Base-by-base conservation (phyloP, 805 yeast genomes). In the Teunomyces funiuensis region DNA sequence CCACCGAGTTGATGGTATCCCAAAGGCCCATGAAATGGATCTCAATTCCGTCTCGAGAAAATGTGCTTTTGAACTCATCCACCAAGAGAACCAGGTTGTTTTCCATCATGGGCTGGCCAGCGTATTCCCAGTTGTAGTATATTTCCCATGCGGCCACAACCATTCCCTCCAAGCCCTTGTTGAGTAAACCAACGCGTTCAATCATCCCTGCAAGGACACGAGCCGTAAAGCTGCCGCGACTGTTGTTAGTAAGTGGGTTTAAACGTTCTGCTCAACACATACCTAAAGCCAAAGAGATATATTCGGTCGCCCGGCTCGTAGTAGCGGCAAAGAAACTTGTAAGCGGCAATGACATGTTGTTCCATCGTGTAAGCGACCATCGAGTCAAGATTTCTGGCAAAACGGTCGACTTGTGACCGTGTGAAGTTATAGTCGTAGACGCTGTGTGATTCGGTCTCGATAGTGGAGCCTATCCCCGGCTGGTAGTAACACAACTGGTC, bases 1-100 rank as follows among this genome's bases (percentile, higher is more conserved):
- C 88, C 15, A 82, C 81, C 1, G 87, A 80, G 53, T 80, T 81
- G 14, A 82, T 80, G 0, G 86, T 77, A 59, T 83, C 89, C 74
- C 83, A 83, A 14, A 83, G 57, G 0, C 88, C 88, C 72, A 82
- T 75, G 44, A 81, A 80, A 46, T 74, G 73, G 36, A 83, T 69
- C 6, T 51, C 52, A 3, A 79, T 74, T 4, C 62, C 57, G 4
- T 64, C 50, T 36, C 79, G 58, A 10, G 79, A 72, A 52, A 82
- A 83, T 0, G 82, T 77, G 36, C 61, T 65, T 45, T 68, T 74
- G 55, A 81, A 83, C 47, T 79, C 83, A 20, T 64, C 71, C 2
- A 77, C 72, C 27, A 78, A 60, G 1, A 79, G 66, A 3, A 69
- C 64, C 2, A 75, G 62, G 42, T 61, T 67, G 40, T 66, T 70